phyloP scores from a whole-genome alignment of 768 basidiomycete species.

The Macrolepiota dolichaula region DNA sequence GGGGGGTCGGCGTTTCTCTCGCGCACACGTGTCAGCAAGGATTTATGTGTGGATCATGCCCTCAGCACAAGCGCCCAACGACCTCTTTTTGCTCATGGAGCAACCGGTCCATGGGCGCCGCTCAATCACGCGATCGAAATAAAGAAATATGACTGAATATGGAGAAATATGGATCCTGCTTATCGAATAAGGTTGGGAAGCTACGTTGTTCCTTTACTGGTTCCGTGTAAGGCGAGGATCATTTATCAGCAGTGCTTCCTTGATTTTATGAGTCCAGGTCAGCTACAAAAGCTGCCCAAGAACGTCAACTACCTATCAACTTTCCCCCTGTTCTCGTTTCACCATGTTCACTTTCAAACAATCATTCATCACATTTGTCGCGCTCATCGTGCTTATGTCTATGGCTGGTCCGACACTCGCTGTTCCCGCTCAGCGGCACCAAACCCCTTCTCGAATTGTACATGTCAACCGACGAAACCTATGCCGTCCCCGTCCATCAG shows the following conservation, averaged over 20 bases:
- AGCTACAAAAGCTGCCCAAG: slow-evolving; percentile 5
- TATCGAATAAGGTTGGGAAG: slow-evolving; percentile 6
- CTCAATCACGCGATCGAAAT: not conserved
- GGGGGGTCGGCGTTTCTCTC: not conserved
- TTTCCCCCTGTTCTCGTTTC: slow-evolving; percentile 1
- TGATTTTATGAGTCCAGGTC: not conserved
- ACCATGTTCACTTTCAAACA: slow-evolving; percentile 14
- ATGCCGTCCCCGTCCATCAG: slow-evolving; percentile 17
- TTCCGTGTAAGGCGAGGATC: slow-evolving; percentile 5
- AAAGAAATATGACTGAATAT: not conserved
- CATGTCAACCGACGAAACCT: slow-evolving; percentile 10
- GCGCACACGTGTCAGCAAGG: not conserved
- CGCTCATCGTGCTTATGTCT: slow-evolving; percentile 17
- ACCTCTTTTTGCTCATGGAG: not conserved
- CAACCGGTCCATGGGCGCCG: not conserved
- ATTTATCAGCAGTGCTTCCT: slow-evolving; percentile 1
- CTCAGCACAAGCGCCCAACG: not conserved
- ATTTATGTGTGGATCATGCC: not conserved
- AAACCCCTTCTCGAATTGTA: not conserved
- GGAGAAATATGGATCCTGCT: slow-evolving; percentile 5
- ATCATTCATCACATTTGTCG: not conserved
- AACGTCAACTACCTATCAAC: slow-evolving; percentile 3
- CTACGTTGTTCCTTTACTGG: no score
- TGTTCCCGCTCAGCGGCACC: slow-evolving; percentile 12
- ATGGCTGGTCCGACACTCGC: slow-evolving; percentile 16